Percentiles rank a stretch among this genome's conserved stretches.
phyloP scores from a whole-genome alignment of 228 moss, liverwort and hornwort species.

The Sphagnum magellanicum region DNA sequence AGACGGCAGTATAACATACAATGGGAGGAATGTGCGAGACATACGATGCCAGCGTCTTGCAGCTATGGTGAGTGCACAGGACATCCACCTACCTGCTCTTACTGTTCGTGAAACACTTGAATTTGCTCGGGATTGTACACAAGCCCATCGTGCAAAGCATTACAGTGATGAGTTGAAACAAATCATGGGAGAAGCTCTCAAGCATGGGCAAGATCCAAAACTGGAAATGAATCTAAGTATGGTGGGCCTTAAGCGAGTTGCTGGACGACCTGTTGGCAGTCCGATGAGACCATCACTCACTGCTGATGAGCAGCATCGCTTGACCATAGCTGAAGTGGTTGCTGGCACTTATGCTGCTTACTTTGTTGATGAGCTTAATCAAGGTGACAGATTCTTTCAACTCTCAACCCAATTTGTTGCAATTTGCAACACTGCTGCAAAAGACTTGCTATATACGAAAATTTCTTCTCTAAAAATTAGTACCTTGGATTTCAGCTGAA shows the following conservation, averaged over 20 bases:
- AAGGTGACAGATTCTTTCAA: conserved; percentile 21
- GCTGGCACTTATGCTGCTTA: conserved; percentile 86
- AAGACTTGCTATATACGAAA: too few relatives aligned
- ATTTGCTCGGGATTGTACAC: conserved; percentile 68
- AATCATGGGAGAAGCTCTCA: conserved; percentile 66
- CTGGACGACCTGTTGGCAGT: conserved; percentile 60
- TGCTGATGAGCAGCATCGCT: conserved; percentile 62
- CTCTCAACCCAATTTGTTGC: too few relatives aligned
- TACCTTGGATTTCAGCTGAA: too few relatives aligned
- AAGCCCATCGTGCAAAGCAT: conserved; percentile 39
- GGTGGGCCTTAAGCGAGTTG: conserved; percentile 76
- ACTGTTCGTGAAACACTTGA: conserved; percentile 85
- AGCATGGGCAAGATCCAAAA: conserved; percentile 81
- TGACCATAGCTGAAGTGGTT: conserved; percentile 69
- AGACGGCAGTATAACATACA: conserved; percentile 70
- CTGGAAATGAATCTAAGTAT: conserved; percentile 75
- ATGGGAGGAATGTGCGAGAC: conserved; percentile 41
- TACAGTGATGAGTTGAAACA: conserved; percentile 37
- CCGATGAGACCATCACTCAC: conserved; percentile 68
- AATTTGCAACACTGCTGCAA: too few relatives aligned
- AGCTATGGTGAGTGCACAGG: conserved; percentile 36
- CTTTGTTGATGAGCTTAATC: conserved; percentile 62
- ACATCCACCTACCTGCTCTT: conserved; percentile 50
- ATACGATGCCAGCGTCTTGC: conserved; percentile 61
- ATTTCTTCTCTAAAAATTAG: too few relatives aligned